Evolutionary conservation across 140 eudicot genomes (phyloP), one percentile per base, ranked within the genome.

Genomic region (Erigeron philadelphicus): DNA sequence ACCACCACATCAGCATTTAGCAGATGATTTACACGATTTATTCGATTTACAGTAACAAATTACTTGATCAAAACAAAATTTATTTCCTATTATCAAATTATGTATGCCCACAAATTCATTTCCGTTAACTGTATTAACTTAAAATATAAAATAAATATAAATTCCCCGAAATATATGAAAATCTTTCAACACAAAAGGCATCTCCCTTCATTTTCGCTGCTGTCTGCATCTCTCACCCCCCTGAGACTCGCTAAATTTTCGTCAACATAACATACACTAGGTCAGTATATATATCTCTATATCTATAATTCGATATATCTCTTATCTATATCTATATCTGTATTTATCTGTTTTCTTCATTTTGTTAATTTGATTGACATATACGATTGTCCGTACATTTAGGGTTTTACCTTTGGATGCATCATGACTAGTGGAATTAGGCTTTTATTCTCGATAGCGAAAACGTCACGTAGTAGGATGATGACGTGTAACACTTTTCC

Each of bases 391-490:
- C 18, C 17, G 12, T 40, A 15, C 61, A 70, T 61, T 60, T 78
- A 58, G 69, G 74, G 78, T 72, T 61, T 61, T 76, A 62, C 67
- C 46, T 45, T 67, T 73, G 47, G 70, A 35, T 78, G 66, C 61
- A 44, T 35, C 67, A 85, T 85, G 86, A 83, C 82, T 61, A 31
- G 38, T 31, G 82, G 78, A 64, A 71, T 84, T 72, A 85, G 89
- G 84, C 35, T 80, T 73, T 44, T 79, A 2, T 31, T 31, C 38
- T 31, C 38, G 70, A 65, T 65, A 60, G 35, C 74, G 71, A 78
- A 75, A 72, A 66, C 82, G 6, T 73, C 73, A 0, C 58, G 71
- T 60, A 47, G 55, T 31, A 31, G 38, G 38, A 31, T 31, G 38
- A 31, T 31, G 56, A 55, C 70, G 68, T 73, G 49, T 46, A 48